phyloP scores from a whole-genome alignment of 208 protist genomes.

The Histomonas meleagridis region DNA sequence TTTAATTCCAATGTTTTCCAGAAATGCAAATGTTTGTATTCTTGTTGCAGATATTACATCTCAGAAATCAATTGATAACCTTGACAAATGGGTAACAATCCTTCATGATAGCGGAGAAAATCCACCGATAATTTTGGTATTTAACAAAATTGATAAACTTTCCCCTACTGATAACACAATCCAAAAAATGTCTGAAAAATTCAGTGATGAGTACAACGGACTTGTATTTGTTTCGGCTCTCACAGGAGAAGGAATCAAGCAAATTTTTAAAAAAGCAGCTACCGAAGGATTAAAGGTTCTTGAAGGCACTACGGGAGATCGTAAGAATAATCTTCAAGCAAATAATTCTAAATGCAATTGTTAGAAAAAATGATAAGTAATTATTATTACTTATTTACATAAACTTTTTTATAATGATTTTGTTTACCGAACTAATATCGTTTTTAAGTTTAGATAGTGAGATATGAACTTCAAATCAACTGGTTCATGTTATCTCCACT shows the following conservation, averaged over 20 bases:
- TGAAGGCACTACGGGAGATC: no score
- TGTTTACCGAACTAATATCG: no score
- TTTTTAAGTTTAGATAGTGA: no score
- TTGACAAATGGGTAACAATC: background rate
- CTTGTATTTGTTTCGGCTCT: background rate
- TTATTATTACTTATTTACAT: no score
- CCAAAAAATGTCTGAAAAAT: no score
- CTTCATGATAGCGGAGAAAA: background rate
- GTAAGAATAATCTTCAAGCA: no score
- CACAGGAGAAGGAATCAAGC: background rate
- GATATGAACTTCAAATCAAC: no score
- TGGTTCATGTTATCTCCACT: no score
- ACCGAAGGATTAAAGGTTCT: background rate
- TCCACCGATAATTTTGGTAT: background rate
- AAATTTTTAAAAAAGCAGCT: background rate
- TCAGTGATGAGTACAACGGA: background rate
- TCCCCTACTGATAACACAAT: no score
- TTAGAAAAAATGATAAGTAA: no score
- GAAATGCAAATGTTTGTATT: background rate
- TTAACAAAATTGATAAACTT: background rate
- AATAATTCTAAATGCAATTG: no score
- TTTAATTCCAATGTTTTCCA: background rate
- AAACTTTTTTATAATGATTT: no score
- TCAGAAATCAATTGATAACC: background rate
- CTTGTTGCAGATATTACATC: background rate